Percentiles rank a stretch among this genome's conserved stretches.
These are phyloP conservation scores for Thuidium tamariscinum DNA, from an alignment of 225 moss, liverwort and hornwort species.

Conservation along the genomic window DNA sequence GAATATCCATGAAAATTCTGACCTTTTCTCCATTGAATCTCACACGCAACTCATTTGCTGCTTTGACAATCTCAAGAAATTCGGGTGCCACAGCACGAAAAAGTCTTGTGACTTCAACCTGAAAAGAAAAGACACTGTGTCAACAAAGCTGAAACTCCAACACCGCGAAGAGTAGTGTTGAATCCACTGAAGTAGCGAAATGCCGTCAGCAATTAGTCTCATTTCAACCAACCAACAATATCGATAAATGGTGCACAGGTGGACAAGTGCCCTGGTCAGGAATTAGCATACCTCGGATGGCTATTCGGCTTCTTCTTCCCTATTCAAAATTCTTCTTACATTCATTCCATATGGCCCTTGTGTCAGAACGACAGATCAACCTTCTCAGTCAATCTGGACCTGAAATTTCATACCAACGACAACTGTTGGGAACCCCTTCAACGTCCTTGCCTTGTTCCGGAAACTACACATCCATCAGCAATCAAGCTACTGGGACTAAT, in stretches of 20 bases:
- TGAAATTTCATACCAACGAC: no score
- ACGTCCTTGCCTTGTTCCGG: no score
- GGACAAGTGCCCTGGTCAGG: background rate
- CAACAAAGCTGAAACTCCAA: background rate
- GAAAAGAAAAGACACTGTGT: background rate
- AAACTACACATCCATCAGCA: no score
- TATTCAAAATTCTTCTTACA: conserved; percentile 23
- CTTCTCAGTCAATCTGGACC: background rate
- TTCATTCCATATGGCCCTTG: conserved; percentile 8
- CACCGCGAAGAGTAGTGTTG: background rate
- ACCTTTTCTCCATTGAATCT: no score
- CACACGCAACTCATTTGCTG: no score
- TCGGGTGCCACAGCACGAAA: conserved; percentile 51
- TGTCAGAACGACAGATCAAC: background rate
- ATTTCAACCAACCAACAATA: background rate
- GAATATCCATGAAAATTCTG: background rate
- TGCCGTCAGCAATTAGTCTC: background rate
- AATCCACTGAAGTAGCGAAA: background rate
- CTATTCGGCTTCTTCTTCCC: conserved; percentile 18
- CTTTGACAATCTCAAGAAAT: conserved; percentile 32
- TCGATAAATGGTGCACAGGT: background rate
- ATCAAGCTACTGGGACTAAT: no score
- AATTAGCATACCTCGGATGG: conserved; percentile 7
- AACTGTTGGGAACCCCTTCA: no score
- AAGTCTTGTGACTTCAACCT: conserved; percentile 54